A percentile compares a stretch with the other conserved stretches of the same genome.
These are phyloP conservation scores for Auriculariales sp. DNA, from an alignment of 768 basidiomycete species.

Conservation along the genomic window DNA sequence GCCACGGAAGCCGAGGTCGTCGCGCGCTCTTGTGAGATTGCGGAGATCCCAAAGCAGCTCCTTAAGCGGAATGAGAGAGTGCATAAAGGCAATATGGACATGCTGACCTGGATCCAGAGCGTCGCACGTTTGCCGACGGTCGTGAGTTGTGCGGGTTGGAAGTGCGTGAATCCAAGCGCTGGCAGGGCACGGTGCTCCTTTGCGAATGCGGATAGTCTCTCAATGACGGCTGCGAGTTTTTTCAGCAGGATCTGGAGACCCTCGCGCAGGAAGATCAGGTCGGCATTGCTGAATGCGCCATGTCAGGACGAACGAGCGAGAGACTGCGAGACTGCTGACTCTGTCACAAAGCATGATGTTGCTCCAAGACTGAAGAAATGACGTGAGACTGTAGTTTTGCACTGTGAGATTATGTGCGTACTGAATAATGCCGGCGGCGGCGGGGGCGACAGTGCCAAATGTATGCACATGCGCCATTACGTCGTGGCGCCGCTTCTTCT, in stretches of 20 bases:
- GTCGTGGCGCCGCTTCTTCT: constrained; percentile 95
- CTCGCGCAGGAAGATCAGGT: constrained; percentile 88
- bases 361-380: constrained; percentile 57
- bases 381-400: not conserved
- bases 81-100: not conserved
- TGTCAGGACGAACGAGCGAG: not conserved
- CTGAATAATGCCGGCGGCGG: constrained; percentile 95
- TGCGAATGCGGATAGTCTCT: constrained; percentile 75
- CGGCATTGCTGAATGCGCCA: constrained; percentile 62
- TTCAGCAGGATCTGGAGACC: constrained; percentile 73
- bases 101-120: constrained; percentile 78
- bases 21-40: constrained; percentile 76
- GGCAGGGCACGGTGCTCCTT: constrained; percentile 76
- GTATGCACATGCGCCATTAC: constrained; percentile 99
- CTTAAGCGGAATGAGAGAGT: constrained; percentile 17
- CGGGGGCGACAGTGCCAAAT: constrained; percentile 84
- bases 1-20: constrained; percentile 92
- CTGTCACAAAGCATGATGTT: constrained; percentile 98
- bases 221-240: constrained; percentile 83
- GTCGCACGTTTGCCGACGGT: constrained; percentile 96
- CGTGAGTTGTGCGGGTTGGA: constrained; percentile 95
- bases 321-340: constrained; percentile 43
- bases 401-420: constrained; percentile 19
- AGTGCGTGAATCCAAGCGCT: constrained; percentile 95
- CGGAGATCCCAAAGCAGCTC: constrained; percentile 95